Conservation (phyloP, 2,329 filamentous ascomycete genomes). For the Aspergillus pseudotamarii region DNA sequence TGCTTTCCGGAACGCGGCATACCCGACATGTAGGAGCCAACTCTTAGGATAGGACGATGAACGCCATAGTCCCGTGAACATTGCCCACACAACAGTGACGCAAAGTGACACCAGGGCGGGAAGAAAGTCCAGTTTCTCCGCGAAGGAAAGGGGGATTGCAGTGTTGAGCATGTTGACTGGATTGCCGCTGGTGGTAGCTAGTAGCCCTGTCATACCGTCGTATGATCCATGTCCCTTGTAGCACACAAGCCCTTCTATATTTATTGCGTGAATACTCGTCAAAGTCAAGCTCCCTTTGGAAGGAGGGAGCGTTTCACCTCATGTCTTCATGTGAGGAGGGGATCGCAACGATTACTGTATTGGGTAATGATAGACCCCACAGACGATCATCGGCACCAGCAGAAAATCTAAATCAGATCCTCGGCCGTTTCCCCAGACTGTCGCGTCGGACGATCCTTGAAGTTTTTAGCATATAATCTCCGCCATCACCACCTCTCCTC, state of each 20-base stretch:
- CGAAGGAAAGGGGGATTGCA: constrained; percentile 28
- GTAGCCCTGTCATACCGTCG: neutral
- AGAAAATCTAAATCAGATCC: neutral
- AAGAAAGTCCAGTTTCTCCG: constrained; percentile 36
- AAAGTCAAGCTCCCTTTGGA: neutral
- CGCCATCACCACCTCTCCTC: neutral
- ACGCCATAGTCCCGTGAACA: constrained; percentile 32
- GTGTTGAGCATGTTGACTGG: constrained; percentile 20
- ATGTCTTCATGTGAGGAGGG: constrained; percentile 5
- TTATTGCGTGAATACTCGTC: neutral
- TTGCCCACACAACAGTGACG: constrained; percentile 30
- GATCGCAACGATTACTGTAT: constrained; percentile 24
- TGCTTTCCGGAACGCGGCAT: constrained; percentile 37
- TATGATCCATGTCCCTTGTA: neutral
- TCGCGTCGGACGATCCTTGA: neutral
- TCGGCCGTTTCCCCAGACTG: constrained; percentile 3
- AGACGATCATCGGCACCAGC: neutral
- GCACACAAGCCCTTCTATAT: neutral
- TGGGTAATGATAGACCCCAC: constrained; percentile 15
- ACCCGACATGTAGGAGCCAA: constrained; percentile 37
- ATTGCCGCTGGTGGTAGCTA: neutral
- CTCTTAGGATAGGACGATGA: constrained; percentile 32
- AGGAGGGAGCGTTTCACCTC: neutral
- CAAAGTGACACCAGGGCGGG: constrained; percentile 35
- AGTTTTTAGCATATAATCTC: neutral